phyloP scores from a whole-genome alignment of 2,329 filamentous ascomycete species.

The Colletotrichum musicola region DNA sequence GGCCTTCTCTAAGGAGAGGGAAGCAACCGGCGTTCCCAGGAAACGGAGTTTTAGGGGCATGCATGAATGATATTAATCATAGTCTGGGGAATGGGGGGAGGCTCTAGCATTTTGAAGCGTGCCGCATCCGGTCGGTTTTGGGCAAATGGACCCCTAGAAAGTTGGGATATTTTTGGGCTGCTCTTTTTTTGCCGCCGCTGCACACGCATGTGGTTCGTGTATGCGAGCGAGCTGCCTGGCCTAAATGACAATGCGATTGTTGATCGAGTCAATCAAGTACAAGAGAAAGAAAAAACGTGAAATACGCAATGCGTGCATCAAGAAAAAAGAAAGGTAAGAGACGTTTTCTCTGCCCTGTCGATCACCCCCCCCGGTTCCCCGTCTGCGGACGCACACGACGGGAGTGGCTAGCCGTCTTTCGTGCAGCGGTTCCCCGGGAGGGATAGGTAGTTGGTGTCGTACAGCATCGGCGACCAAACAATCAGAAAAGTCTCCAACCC shows the following conservation, averaged over 20 bases:
- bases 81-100: not conserved
- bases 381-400: not conserved
- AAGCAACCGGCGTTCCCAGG: not conserved
- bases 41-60: conserved; percentile 1
- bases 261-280: not conserved
- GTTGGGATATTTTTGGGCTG: not conserved
- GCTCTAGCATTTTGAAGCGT: not conserved
- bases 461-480: too few relatives aligned
- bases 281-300: not conserved
- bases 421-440: too few relatives aligned
- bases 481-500: too few relatives aligned
- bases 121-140: conserved; percentile 10
- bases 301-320: not conserved
- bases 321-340: not conserved
- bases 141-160: not conserved
- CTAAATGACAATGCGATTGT: not conserved
- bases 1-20: too few relatives aligned
- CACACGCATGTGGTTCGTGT: not conserved
- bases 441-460: too few relatives aligned
- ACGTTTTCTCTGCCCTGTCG: conserved; percentile 6
- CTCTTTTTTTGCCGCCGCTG: not conserved
- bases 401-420: not conserved
- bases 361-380: not conserved
- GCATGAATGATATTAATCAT: not conserved
- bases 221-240: too few relatives aligned